A percentile compares a stretch with the other conserved stretches of the same genome.
These are phyloP conservation scores for Boletellus ananiceps DNA, from an alignment of 768 basidiomycete genomes.

Conservation along the genomic window DNA sequence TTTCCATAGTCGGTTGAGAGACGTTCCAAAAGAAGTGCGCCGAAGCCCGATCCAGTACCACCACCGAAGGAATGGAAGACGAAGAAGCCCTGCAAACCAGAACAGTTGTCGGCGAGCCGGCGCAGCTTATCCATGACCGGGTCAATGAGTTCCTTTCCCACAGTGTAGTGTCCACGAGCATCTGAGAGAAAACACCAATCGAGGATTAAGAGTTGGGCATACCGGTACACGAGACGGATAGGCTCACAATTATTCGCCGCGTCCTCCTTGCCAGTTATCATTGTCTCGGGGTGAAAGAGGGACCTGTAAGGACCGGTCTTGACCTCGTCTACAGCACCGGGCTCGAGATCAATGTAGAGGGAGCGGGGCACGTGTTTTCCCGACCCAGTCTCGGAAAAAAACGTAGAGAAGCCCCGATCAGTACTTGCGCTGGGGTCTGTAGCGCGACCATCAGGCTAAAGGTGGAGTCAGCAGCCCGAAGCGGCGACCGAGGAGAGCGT, in stretches of 20 bases:
- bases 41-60: constrained; percentile 98
- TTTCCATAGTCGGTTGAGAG: constrained; percentile 99
- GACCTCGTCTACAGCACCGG: constrained; percentile 93
- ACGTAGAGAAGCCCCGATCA: constrained; percentile 92
- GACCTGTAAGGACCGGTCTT: constrained; percentile 87
- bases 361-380: constrained; percentile 97
- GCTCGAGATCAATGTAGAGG: constrained; percentile 94
- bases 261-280: constrained; percentile 98
- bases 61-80: constrained; percentile 99
- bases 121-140: constrained; percentile 95
- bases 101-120: constrained; percentile 95
- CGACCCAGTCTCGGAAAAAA: constrained; percentile 93
- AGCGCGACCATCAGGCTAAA: constrained; percentile 88
- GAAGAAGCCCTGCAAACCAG: constrained; percentile 98
- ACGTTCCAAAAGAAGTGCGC: constrained; percentile 93
- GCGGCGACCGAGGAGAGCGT: constrained; percentile 30
- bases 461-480: constrained; percentile 9
- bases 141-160: constrained; percentile 98
- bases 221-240: neutral
- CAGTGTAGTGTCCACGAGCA: constrained; percentile 97
- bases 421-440: constrained; percentile 45
- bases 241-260: constrained; percentile 97
- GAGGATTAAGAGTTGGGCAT: constrained; percentile 8
- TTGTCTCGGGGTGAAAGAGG: constrained; percentile 95
- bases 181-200: constrained; percentile 43